Evolutionary conservation across 352 stramenopile species (phyloP).

Genomic region (Pythium coloratum): DNA sequence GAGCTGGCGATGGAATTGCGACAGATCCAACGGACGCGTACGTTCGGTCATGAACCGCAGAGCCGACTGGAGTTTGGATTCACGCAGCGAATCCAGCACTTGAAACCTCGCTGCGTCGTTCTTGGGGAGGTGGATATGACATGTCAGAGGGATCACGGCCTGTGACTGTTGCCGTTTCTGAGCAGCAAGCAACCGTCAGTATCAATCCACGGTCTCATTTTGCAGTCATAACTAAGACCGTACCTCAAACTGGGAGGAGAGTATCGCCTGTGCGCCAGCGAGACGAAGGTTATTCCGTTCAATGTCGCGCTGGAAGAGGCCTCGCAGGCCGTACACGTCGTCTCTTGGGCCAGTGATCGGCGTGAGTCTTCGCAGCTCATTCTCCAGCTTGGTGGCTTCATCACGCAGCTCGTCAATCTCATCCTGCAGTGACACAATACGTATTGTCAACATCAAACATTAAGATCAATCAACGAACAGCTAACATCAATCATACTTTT

Average conservation of each 20-base stretch:
- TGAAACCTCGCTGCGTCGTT: background rate
- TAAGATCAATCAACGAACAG: too few relatives aligned
- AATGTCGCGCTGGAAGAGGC: background rate
- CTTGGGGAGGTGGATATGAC: background rate
- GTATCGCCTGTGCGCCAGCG: slow-evolving; percentile 4
- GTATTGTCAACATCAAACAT: background rate
- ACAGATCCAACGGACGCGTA: slow-evolving; percentile 11
- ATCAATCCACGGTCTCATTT: background rate
- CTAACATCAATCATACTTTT: slow-evolving; percentile 7
- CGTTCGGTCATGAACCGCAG: slow-evolving; percentile 18
- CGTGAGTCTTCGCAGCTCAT: background rate
- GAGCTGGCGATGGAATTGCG: slow-evolving; percentile 8
- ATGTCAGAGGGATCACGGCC: background rate
- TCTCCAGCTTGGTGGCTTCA: background rate
- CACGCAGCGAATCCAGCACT: slow-evolving; percentile 5
- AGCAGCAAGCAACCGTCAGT: too few relatives aligned
- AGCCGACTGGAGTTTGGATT: slow-evolving; percentile 17
- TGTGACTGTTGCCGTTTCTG: background rate
- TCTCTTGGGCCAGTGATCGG: background rate
- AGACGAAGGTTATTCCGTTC: slow-evolving; percentile 7
- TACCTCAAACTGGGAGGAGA: background rate
- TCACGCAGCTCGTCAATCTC: slow-evolving; percentile 16
- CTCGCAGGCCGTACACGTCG: background rate
- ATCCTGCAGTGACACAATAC: slow-evolving; percentile 7
- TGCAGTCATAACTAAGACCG: background rate